phyloP scores from a whole-genome alignment of 2,329 filamentous ascomycete genomes.

The Neofusicoccum sp. region DNA sequence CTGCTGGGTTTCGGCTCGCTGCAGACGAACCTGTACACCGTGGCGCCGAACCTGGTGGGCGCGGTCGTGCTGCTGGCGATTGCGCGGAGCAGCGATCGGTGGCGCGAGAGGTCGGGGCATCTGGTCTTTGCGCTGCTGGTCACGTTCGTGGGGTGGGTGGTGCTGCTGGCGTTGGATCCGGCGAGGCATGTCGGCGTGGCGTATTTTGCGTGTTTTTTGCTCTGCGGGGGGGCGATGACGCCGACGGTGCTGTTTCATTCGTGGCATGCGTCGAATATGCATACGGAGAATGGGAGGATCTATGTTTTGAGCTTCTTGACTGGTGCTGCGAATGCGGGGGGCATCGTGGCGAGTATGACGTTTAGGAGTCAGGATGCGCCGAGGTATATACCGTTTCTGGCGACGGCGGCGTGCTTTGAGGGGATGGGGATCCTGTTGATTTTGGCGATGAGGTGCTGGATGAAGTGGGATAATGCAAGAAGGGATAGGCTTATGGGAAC shows the following conservation, averaged over 20 bases:
- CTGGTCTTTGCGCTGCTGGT: constrained; percentile 10
- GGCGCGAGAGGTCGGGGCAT: constrained; percentile 13
- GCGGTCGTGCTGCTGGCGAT: constrained; percentile 1
- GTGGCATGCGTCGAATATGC: constrained; percentile 14
- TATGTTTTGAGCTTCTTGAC: constrained; percentile 15
- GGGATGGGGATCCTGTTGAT: constrained; percentile 13
- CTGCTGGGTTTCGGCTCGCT: constrained; percentile 4
- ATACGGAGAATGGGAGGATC: constrained; percentile 14
- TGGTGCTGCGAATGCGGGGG: constrained; percentile 6
- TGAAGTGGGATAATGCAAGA: constrained; percentile 15
- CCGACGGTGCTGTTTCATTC: constrained; percentile 15
- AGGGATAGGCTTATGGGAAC: constrained; percentile 10
- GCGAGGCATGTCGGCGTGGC: background rate
- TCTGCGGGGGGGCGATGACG: constrained; percentile 15
- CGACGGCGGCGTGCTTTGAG: background rate
- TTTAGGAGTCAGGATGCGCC: constrained; percentile 13
- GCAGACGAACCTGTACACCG: constrained; percentile 16
- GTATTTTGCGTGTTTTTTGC: constrained; percentile 16
- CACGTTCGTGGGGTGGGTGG: constrained; percentile 14
- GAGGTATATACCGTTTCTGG: constrained; percentile 11
- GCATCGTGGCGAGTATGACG: constrained; percentile 6
- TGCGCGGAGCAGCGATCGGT: constrained; percentile 7
- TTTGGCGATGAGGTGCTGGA: constrained; percentile 14
- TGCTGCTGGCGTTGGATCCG: constrained; percentile 4
- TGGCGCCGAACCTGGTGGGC: constrained; percentile 18